These are phyloP conservation scores for Anethum foeniculum DNA, from an alignment of 140 eudicot species.

Conservation along the genomic window DNA sequence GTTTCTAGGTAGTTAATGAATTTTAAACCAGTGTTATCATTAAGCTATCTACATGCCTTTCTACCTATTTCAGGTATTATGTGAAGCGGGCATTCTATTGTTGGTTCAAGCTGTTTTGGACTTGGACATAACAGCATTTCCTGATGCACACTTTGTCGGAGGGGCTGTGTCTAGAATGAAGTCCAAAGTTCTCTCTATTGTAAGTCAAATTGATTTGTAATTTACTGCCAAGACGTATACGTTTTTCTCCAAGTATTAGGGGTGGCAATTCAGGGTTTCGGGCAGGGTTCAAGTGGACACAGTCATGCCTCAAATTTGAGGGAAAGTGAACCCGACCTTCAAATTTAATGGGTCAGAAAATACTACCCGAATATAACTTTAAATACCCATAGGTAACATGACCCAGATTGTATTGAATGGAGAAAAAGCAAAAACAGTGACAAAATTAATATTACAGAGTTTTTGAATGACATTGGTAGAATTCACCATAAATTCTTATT, in stretches of 20 bases:
- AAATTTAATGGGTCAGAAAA: neutral
- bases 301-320: neutral
- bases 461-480: neutral
- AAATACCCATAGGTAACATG: neutral
- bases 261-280: neutral
- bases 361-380: neutral
- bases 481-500: neutral
- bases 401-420: neutral
- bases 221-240: neutral
- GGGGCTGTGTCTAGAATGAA: conserved; percentile 78
- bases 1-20: neutral
- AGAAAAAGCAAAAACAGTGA: neutral
- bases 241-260: neutral
- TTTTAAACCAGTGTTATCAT: neutral
- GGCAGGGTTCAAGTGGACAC: neutral
- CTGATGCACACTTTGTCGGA: conserved; percentile 32
- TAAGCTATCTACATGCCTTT: conserved; percentile 10
- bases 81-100: conserved; percentile 84
- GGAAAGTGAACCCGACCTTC: neutral
- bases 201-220: conserved; percentile 38
- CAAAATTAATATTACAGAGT: neutral
- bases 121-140: conserved; percentile 36
- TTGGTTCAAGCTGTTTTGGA: conserved; percentile 67
- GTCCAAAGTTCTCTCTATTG: conserved; percentile 74
- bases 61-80: conserved; percentile 54